Conservation (phyloP, 805 yeast species). For the Starmerella powellii region DNA sequence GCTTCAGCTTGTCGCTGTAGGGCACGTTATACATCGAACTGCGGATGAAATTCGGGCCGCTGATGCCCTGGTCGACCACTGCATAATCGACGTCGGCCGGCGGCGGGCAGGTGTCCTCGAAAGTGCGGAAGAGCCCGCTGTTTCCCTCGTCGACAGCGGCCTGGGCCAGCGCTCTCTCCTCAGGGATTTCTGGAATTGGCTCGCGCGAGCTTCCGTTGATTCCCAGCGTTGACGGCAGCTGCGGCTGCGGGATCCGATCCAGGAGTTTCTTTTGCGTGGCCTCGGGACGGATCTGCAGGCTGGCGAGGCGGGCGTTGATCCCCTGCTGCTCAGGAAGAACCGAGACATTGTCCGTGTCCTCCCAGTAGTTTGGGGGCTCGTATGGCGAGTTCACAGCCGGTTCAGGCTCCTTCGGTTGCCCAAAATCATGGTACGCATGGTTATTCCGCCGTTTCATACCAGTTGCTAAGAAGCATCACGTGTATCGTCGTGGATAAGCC, state of each 20-base stretch:
- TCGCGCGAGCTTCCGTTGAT: conserved; percentile 17
- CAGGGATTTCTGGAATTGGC: conserved; percentile 22
- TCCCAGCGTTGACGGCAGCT: conserved; percentile 13
- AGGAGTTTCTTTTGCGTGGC: conserved; percentile 1
- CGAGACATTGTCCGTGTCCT: neutral
- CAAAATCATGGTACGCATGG: conserved; percentile 20
- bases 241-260: conserved; percentile 11
- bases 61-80: conserved; percentile 70
- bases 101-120: conserved; percentile 74
- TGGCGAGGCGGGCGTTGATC: conserved; percentile 8
- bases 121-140: conserved; percentile 48
- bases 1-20: conserved; percentile 52
- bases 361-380: neutral
- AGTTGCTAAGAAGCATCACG: neutral
- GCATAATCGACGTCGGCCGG: conserved; percentile 58
- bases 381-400: neutral
- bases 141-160: conserved; percentile 26
- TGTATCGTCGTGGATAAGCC: neutral
- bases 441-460: conserved; percentile 7
- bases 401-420: neutral
- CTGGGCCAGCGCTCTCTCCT: conserved; percentile 22
- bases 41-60: conserved; percentile 69
- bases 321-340: conserved; percentile 7
- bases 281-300: neutral
- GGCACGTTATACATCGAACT: conserved; percentile 78